A percentile compares a stretch with the other conserved stretches of the same genome.
Conservation (phyloP, 495 filamentous ascomycete genomes). For the Aspergillus avenaceus region DNA sequence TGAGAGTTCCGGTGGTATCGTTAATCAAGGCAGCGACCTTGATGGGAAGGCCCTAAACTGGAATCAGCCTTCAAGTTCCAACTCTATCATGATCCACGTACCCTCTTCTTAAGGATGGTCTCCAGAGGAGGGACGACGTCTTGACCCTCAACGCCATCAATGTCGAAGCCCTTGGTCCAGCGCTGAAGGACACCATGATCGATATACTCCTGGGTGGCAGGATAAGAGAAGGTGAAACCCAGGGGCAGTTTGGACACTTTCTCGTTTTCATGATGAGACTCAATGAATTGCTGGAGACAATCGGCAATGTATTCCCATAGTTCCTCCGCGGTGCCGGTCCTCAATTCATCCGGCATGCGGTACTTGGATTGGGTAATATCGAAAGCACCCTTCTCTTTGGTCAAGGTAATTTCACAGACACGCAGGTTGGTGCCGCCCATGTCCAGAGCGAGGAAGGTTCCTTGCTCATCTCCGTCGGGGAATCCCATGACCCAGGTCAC, state of each 20-base stretch:
- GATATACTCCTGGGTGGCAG: conserved; percentile 93
- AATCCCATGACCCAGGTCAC: conserved; percentile 96
- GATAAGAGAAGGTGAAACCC: conserved; percentile 98
- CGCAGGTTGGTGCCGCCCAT: conserved; percentile 99
- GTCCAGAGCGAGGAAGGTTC: conserved; percentile 89
- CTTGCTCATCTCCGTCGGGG: conserved; percentile 83
- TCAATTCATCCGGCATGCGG: conserved; percentile 92
- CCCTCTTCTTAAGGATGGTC: conserved; percentile 70
- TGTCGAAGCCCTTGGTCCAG: conserved; percentile 99
- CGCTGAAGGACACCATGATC: conserved; percentile 93
- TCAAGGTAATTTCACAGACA: conserved; percentile 92
- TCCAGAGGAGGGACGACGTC: conserved; percentile 95
- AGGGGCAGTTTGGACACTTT: conserved; percentile 63
- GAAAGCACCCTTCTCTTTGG: conserved; percentile 88
- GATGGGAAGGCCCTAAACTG: conserved; percentile 73
- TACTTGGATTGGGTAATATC: conserved; percentile 99
- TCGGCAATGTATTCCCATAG: conserved; percentile 98
- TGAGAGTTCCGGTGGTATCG: conserved; percentile 98
- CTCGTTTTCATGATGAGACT: conserved; percentile 77
- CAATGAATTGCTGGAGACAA: conserved; percentile 92
- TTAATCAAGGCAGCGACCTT: conserved; percentile 93
- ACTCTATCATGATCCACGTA: conserved; percentile 34
- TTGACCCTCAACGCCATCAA: conserved; percentile 88
- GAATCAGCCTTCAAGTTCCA: background rate
- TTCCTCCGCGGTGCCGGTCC: conserved; percentile 84